Conservation (phyloP, 2,329 filamentous ascomycete genomes). For the Westerdykella ornata region DNA sequence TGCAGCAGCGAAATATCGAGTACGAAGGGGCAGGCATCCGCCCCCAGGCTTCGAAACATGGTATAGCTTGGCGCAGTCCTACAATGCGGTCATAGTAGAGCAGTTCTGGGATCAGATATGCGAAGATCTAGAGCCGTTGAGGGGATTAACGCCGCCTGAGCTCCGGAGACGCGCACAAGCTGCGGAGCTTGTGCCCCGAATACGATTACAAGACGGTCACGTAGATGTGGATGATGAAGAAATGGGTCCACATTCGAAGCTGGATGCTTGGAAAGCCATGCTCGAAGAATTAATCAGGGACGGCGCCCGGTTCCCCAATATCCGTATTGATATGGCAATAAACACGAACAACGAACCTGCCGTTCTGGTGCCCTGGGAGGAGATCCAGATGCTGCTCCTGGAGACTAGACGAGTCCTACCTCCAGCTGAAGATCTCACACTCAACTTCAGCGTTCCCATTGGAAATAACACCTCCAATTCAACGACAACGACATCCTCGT, state of each 20-base stretch:
- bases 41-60: conserved; percentile 47
- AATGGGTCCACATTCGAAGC: conserved; percentile 25
- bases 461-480: too few relatives aligned
- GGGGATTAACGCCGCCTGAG: conserved; percentile 39
- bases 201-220: too few relatives aligned
- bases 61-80: conserved; percentile 41
- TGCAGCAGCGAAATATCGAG: conserved; percentile 41
- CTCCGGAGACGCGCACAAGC: conserved; percentile 38
- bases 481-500: conserved; percentile 3
- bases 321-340: conserved; percentile 39
- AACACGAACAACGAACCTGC: conserved; percentile 45
- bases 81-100: conserved; percentile 42
- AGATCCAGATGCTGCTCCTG: conserved; percentile 36
- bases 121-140: conserved; percentile 46
- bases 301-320: neutral
- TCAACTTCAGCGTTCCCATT: conserved; percentile 3
- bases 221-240: conserved; percentile 18
- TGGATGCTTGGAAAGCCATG: conserved; percentile 38
- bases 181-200: conserved; percentile 16
- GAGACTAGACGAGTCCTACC: conserved; percentile 21
- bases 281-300: conserved; percentile 38
- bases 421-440: conserved; percentile 16
- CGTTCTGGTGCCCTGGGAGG: conserved; percentile 44
- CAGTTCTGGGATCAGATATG: conserved; percentile 49
- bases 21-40: conserved; percentile 42